phyloP scores from a whole-genome alignment of 2,329 filamentous ascomycete genomes.

The Colletotrichum lini region DNA sequence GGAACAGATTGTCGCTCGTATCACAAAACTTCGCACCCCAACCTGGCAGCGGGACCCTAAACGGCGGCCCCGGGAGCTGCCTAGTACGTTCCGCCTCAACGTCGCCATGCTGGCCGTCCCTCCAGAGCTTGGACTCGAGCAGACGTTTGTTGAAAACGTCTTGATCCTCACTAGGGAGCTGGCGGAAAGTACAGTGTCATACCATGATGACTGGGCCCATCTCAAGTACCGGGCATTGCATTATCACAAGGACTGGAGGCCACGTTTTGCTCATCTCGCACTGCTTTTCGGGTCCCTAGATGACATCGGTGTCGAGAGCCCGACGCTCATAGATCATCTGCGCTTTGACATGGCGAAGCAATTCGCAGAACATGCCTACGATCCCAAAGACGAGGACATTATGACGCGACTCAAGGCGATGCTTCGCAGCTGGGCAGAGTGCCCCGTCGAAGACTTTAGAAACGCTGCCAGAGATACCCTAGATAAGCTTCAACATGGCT shows the following conservation, averaged over 20 bases:
- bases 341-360: slow-evolving; percentile 16
- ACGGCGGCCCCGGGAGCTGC: slow-evolving; percentile 10
- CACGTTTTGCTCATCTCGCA: neutral
- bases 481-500: neutral
- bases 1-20: neutral
- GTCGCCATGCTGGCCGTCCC: slow-evolving; percentile 7
- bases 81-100: slow-evolving; percentile 13
- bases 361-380: neutral
- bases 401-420: neutral
- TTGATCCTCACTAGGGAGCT: slow-evolving; percentile 3
- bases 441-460: slow-evolving; percentile 21
- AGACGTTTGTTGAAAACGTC: neutral
- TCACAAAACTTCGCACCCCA: slow-evolving; percentile 12
- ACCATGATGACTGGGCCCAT: slow-evolving; percentile 19
- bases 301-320: neutral
- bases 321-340: slow-evolving; percentile 6
- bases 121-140: neutral
- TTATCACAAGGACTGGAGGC: neutral
- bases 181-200: neutral
- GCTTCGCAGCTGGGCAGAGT: slow-evolving; percentile 10
- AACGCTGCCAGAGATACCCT: neutral
- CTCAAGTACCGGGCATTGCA: neutral
- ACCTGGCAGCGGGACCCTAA: slow-evolving; percentile 20
- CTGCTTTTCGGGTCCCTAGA: neutral
- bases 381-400: neutral